Conservation (phyloP, 164 flowering plant species). For the Stephania japonica region DNA sequence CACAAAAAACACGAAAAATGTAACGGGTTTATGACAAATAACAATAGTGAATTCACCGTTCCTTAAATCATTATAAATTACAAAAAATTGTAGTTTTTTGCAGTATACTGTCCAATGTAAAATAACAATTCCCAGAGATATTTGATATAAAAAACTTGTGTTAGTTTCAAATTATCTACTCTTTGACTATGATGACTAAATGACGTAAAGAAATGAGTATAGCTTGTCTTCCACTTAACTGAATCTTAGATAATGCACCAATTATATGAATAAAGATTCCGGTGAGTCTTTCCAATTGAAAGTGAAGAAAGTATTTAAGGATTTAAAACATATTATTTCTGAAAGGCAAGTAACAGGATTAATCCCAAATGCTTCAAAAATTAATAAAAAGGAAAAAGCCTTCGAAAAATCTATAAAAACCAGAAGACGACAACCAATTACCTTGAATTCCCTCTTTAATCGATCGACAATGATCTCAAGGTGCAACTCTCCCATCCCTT, state of each 20-base stretch:
- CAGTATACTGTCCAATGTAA: too few relatives aligned
- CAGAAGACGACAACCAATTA: slow-evolving; percentile 13
- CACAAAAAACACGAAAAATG: neutral
- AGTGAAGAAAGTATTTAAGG: neutral
- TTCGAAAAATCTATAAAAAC: neutral
- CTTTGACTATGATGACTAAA: too few relatives aligned
- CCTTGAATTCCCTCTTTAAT: slow-evolving; percentile 92
- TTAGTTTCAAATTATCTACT: too few relatives aligned
- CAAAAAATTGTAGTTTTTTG: too few relatives aligned
- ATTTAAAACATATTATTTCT: neutral
- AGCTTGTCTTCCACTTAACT: too few relatives aligned
- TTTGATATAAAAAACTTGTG: too few relatives aligned
- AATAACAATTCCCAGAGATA: too few relatives aligned
- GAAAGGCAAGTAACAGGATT: neutral
- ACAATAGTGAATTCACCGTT: neutral
- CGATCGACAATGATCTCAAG: slow-evolving; percentile 97
- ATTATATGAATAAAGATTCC: neutral
- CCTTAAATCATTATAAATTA: neutral
- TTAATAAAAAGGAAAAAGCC: neutral
- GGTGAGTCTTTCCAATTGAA: neutral
- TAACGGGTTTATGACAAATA: neutral
- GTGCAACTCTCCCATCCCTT: slow-evolving; percentile 99
- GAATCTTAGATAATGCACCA: neutral
- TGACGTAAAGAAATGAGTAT: too few relatives aligned
- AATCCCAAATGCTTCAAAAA: neutral